A percentile compares a stretch with the other conserved stretches of the same genome.
These are phyloP conservation scores for Bacterosira constricta DNA, from an alignment of 108 stramenopile genomes.

Conservation along the genomic window DNA sequence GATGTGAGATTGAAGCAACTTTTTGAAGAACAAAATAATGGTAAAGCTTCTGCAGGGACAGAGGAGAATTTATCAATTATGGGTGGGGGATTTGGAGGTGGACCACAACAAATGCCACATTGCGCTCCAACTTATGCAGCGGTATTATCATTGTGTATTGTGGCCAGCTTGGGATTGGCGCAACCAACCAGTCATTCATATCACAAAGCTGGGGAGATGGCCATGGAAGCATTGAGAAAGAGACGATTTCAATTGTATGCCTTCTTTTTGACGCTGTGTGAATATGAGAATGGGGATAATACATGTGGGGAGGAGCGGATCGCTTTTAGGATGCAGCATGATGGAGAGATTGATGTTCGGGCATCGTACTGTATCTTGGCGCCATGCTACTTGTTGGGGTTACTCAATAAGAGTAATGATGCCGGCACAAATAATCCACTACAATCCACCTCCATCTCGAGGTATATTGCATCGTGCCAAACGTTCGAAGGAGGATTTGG, in stretches of 20 bases:
- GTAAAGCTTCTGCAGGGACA: background rate
- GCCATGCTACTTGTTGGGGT: conserved; percentile 43
- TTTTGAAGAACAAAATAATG: background rate
- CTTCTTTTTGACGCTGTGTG: conserved; percentile 70
- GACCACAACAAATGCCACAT: conserved; percentile 92
- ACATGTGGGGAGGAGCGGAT: no score
- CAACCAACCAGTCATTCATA: background rate
- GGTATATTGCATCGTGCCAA: conserved; percentile 82
- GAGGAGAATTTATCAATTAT: background rate
- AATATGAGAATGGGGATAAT: conserved; percentile 4
- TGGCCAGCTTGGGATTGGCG: conserved; percentile 39
- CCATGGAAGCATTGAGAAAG: conserved; percentile 37
- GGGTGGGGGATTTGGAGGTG: conserved; percentile 96
- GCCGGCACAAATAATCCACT: conserved; percentile 21
- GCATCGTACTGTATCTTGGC: conserved; percentile 91
- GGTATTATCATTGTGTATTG: conserved; percentile 70
- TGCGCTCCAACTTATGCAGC: conserved; percentile 97
- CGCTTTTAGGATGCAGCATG: conserved; percentile 94
- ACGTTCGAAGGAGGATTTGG: conserved; percentile 98
- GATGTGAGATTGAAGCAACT: conserved; percentile 25
- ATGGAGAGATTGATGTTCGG: conserved; percentile 97
- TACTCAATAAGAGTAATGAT: conserved; percentile 7
- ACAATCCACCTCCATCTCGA: conserved; percentile 9
- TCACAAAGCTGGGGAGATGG: conserved; percentile 25
- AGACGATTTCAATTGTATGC: conserved; percentile 61